Evolutionary conservation across 2,329 filamentous ascomycete species (phyloP), one percentile per base, ranked within the genome.

Genomic region (Ophiostoma populinum): DNA sequence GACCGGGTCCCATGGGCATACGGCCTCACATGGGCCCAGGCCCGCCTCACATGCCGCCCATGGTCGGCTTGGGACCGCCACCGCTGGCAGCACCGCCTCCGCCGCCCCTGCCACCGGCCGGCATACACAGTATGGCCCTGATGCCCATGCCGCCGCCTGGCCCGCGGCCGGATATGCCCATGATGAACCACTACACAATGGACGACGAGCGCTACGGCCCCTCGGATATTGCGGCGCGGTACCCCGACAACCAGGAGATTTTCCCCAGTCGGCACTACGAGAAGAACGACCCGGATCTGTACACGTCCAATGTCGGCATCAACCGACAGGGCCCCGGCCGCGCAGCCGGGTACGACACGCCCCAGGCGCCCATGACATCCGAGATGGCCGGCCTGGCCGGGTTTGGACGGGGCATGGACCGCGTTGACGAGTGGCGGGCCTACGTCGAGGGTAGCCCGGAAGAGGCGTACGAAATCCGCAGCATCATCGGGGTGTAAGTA

Each of bases 391-490:
- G 64, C 4, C 53, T 68, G 25, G 55, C 53, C 25, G 59, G 59
- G 5, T 51, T 52, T 19, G 59, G 56, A 1, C 52, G 56, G 22
- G 63, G 63, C 8, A 55, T 59, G 55, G 54, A 59, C 42, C 54
- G 64, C 6, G 63, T 68, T 13, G 51, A 50, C 28, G 59, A 65
- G 38, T 68, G 64, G 64, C 54, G 54, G 39, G 55, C 51, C 26
- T 63, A 62, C 48, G 59, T 68, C 12, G 55, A 57, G 41, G 56
- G 56, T 6, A 61, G 4, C 42, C 50, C 58, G 27, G 55, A 57
- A 26, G 50, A 24, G 12, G 40, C 36, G 16, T 12, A 13, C 13
- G 20, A n/a, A 13, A 32, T 17, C 4, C 26, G n/a, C 12, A 34
- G 31, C 24, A 24, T 13, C 16, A 10, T 35, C 12, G 32, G 32